Evolutionary conservation across 1,284 basidiomycete species (phyloP).

Genomic region (Boletus hoseneyae): DNA sequence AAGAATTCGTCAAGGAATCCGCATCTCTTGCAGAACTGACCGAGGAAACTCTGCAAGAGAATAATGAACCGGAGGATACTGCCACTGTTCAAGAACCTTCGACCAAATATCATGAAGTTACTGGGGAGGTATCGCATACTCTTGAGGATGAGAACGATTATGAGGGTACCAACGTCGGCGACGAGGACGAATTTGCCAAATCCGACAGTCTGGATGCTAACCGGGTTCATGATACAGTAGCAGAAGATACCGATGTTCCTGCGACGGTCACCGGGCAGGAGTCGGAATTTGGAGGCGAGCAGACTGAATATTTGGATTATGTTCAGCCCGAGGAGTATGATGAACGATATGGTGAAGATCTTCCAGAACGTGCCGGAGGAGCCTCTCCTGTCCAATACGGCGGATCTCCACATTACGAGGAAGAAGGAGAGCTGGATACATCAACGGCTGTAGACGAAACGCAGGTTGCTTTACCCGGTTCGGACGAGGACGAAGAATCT

Average conservation of each 20-base stretch:
- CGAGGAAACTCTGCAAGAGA: conserved; percentile 9
- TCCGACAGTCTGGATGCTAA: conserved; percentile 32
- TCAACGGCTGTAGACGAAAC: conserved; percentile 22
- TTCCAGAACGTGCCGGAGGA: conserved; percentile 21
- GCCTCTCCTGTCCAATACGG: conserved; percentile 15
- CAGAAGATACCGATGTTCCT: conserved; percentile 18
- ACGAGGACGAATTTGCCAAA: conserved; percentile 21
- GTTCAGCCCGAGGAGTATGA: conserved; percentile 31
- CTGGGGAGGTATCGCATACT: conserved; percentile 8
- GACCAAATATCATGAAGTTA: conserved; percentile 16
- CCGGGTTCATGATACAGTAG: conserved; percentile 25
- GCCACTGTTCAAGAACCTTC: conserved; percentile 4
- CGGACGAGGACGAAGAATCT: conserved; percentile 16
- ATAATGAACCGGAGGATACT: conserved; percentile 3
- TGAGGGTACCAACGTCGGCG: conserved; percentile 19
- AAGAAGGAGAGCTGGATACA: conserved; percentile 23
- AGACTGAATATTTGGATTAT: conserved; percentile 29
- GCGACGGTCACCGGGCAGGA: conserved; percentile 9
- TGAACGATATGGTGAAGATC: conserved; percentile 31
- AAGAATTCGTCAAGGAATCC: conserved; percentile 18
- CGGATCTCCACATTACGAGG: conserved; percentile 23
- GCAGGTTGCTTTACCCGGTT: conserved; percentile 6
- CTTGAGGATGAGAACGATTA: conserved; percentile 26
- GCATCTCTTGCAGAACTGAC: conserved; percentile 2
- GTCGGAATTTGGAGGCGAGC: conserved; percentile 27